Conservation (phyloP, 768 basidiomycete genomes). For the Leccinum barrowsii region DNA sequence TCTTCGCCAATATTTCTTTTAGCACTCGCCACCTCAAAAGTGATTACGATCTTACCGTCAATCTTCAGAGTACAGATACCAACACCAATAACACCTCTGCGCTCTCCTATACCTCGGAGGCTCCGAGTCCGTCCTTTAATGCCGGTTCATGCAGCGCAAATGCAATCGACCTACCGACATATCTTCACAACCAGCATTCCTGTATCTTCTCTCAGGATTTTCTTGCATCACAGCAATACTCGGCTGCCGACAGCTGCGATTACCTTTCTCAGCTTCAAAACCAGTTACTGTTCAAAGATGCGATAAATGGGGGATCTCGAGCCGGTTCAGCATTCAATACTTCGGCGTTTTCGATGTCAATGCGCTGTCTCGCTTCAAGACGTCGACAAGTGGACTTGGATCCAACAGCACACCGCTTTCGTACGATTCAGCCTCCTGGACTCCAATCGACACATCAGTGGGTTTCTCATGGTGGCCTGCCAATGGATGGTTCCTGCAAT, state of each 20-base stretch:
- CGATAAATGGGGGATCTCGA: conserved; percentile 10
- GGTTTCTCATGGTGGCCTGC: conserved; percentile 10
- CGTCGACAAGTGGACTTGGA: conserved; percentile 22
- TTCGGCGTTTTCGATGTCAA: conserved; percentile 28
- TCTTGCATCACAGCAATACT: conserved; percentile 9
- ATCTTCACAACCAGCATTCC: conserved; percentile 4
- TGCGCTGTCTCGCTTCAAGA: conserved; percentile 31
- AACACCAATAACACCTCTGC: neutral
- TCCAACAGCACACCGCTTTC: conserved; percentile 9
- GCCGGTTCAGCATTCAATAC: conserved; percentile 8
- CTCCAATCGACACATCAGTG: conserved; percentile 16
- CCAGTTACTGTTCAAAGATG: conserved; percentile 12
- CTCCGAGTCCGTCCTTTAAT: neutral
- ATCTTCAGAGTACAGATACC: conserved; percentile 3
- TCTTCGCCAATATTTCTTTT: conserved; percentile 4
- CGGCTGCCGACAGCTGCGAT: conserved; percentile 1
- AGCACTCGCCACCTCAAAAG: conserved; percentile 12
- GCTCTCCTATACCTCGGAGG: conserved; percentile 7
- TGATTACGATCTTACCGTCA: conserved; percentile 7
- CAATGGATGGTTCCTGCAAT: conserved; percentile 2
- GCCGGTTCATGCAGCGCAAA: neutral
- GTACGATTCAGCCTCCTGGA: conserved; percentile 10
- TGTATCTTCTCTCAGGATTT: conserved; percentile 7
- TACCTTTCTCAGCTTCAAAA: conserved; percentile 16
- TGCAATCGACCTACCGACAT: conserved; percentile 3